Evolutionary conservation across 805 yeast genomes (phyloP).

Genomic region (Candida oleophila): DNA sequence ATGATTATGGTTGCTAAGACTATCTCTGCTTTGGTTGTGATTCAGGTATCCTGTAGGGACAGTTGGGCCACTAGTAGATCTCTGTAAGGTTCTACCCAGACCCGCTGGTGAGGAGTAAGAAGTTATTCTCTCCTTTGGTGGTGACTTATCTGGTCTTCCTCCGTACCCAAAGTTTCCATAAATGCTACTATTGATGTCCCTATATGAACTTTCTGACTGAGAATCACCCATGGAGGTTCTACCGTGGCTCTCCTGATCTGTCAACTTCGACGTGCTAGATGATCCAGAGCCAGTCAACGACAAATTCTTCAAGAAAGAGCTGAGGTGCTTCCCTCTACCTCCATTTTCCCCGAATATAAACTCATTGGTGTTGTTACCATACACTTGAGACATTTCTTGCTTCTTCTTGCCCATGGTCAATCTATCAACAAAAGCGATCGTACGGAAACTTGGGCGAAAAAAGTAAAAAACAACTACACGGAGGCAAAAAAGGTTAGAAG

Average conservation of each 20-base stretch:
- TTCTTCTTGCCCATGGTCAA: constrained; percentile 39
- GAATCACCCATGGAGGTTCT: constrained; percentile 4
- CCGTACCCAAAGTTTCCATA: constrained; percentile 36
- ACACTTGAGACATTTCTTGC: constrained; percentile 46
- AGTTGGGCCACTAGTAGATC: constrained; percentile 4
- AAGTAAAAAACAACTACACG: no score
- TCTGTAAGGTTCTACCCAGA: background rate
- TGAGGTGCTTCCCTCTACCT: constrained; percentile 60
- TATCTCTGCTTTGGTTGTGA: background rate
- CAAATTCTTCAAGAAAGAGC: constrained; percentile 48
- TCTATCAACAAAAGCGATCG: no score
- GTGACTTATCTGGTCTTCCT: background rate
- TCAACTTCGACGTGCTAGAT: constrained; percentile 9
- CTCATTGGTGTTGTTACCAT: constrained; percentile 45
- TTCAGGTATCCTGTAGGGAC: background rate
- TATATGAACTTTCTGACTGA: constrained; percentile 14
- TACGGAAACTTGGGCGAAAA: no score
- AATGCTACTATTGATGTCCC: constrained; percentile 34
- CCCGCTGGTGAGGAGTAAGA: background rate
- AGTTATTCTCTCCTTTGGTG: background rate
- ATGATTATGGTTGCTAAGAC: background rate
- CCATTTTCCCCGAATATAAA: constrained; percentile 69
- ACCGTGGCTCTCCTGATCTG: constrained; percentile 6
- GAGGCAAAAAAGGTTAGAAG: no score
- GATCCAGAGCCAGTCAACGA: constrained; percentile 31